phyloP scores from a whole-genome alignment of 495 filamentous ascomycete species.

The Aspergillus panamensis region DNA sequence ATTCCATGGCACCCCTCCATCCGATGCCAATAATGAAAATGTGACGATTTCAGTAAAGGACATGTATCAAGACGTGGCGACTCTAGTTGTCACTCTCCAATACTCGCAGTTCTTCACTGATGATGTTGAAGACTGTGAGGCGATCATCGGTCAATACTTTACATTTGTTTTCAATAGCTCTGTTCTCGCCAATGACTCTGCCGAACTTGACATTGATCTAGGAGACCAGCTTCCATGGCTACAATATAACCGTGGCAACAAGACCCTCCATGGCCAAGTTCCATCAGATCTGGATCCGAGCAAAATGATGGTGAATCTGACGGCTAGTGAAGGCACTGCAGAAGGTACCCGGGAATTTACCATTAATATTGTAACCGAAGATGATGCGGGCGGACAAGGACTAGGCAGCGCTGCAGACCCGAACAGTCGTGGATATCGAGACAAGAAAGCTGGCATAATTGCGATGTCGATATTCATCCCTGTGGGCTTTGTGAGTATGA shows the following conservation, averaged over 20 bases:
- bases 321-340: constrained; percentile 44
- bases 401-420: constrained; percentile 6
- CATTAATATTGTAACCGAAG: constrained; percentile 42
- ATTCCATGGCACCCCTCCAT: constrained; percentile 62
- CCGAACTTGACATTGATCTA: constrained; percentile 53
- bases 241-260: constrained; percentile 53
- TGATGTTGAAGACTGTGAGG: constrained; percentile 45
- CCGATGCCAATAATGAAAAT: constrained; percentile 52
- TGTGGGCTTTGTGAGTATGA: constrained; percentile 31
- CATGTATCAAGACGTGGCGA: constrained; percentile 59
- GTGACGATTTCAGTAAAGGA: constrained; percentile 66
- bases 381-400: constrained; percentile 8
- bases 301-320: constrained; percentile 48
- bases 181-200: constrained; percentile 48
- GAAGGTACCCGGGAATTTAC: constrained; percentile 48
- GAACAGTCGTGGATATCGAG: constrained; percentile 9
- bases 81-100: constrained; percentile 59
- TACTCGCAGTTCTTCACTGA: constrained; percentile 46
- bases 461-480: constrained; percentile 45
- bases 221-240: constrained; percentile 60
- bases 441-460: constrained; percentile 43
- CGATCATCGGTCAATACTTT: constrained; percentile 62
- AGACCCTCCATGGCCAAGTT: constrained; percentile 59
- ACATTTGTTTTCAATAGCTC: constrained; percentile 57
- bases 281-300: constrained; percentile 46